Conservation (phyloP, 2,329 filamentous ascomycete species). For the Ophiostoma himal-ulmi region DNA sequence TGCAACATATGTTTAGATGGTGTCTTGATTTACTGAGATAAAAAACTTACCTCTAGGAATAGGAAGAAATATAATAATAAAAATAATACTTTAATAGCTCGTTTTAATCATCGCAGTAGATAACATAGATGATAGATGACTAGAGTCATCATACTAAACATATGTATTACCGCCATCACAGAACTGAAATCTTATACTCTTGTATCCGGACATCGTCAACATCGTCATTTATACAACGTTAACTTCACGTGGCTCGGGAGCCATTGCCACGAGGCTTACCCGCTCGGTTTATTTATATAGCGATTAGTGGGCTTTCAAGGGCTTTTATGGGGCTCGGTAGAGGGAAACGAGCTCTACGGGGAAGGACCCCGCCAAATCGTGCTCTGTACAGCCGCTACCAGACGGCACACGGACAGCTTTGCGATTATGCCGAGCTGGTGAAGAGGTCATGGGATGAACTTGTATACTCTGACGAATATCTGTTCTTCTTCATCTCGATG, state of each 20-base stretch:
- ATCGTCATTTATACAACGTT: neutral
- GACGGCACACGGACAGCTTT: neutral
- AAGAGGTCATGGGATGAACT: neutral
- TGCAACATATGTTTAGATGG: no score
- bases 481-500: neutral
- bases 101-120: no score
- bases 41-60: no score
- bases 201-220: neutral
- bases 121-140: no score
- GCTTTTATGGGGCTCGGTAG: neutral
- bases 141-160: no score
- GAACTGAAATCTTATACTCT: neutral
- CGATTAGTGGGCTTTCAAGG: neutral
- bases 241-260: neutral
- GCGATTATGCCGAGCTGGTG: slow-evolving; percentile 2
- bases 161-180: no score
- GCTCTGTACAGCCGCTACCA: neutral
- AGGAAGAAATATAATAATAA: no score
- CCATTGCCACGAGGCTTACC: slow-evolving; percentile 10
- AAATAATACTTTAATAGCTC: no score
- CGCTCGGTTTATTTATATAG: slow-evolving; percentile 2
- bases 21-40: no score
- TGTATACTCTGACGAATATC: neutral
- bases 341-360: neutral
- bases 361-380: slow-evolving; percentile 12